Conservation (phyloP, 148 eudicot genomes). For the Pouteria glomerata region DNA sequence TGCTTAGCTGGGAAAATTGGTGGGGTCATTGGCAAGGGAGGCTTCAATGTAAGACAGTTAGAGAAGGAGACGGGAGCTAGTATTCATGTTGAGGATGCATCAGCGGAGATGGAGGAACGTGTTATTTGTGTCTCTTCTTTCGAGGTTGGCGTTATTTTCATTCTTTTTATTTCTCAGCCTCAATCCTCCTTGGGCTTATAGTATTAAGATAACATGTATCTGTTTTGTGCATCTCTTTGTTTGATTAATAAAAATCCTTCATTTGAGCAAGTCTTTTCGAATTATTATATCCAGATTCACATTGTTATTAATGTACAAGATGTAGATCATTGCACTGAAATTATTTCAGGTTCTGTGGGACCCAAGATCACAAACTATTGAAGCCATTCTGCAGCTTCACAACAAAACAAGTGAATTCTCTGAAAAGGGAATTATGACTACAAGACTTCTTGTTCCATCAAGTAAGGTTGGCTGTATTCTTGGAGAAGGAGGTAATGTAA, state of each 20-base stretch:
- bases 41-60: conserved; percentile 50
- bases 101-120: conserved; percentile 54
- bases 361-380: conserved; percentile 70
- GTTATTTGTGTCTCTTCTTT: conserved; percentile 62
- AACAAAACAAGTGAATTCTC: conserved; percentile 61
- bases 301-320: not conserved
- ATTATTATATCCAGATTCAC: not conserved
- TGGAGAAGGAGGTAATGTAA: conserved; percentile 78
- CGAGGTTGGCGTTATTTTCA: conserved; percentile 40
- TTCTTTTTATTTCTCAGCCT: not conserved
- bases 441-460: conserved; percentile 70
- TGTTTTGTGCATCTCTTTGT: not conserved
- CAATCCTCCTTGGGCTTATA: not conserved
- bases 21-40: conserved; percentile 82
- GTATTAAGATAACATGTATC: not conserved
- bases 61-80: conserved; percentile 69
- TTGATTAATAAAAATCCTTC: not conserved
- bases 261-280: not conserved
- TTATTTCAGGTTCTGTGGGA: conserved; percentile 45
- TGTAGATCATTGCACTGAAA: not conserved
- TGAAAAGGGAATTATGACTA: conserved; percentile 61
- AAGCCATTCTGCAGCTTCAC: conserved; percentile 74
- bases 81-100: conserved; percentile 53
- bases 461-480: conserved; percentile 80
- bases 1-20: conserved; percentile 68